Base-by-base conservation (phyloP, 805 yeast species). In the Yarrowia divulgata region DNA sequence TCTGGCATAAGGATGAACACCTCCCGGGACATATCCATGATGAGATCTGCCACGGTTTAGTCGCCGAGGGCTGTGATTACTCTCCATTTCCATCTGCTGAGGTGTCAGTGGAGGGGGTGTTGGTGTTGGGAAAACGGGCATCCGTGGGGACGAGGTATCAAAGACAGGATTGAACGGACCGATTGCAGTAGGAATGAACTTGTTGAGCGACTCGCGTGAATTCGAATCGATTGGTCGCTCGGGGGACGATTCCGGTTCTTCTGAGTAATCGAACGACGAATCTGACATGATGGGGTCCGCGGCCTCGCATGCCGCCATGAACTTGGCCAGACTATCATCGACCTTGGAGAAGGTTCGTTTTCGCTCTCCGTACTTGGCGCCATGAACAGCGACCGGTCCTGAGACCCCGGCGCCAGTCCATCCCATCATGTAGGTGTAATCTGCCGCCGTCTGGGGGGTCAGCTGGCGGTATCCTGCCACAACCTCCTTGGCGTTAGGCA, bases 371-470 rank as follows among this genome's bases (percentile, higher is more conserved):
- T 54, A 37, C 2, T 14, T 12, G 14, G 58, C 45, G 9, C 60
- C 60, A 6, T 39, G 60, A 1, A 54, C 45, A 8, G 60, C 60
- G 8, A 23, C 60, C 12, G 45, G 60, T 1, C 60, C 60, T 0
- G 60, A 54, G 23, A 60, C 66, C 2, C 52, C 66, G 0, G 66
- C 66, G 1, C 66, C 66, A 2, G 42, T 34, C 66, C 66, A 60
- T 6, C 66, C 66, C 66, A 60, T 60, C 52, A 45, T 43, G 19
- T 60, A 60, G 13, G 66, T 60, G 32, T 60, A 60, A 45, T 60
- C 66, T 4, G 52, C 66, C 1, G 66, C 66, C 5, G 50, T 60
- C 9, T 43, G 66, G 8, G 66, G 66, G 6, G 66, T 60, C 18
- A 60, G 52, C 18, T 60, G 66, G 2, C 66, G 42, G 66, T 60